phyloP scores from a whole-genome alignment of 768 basidiomycete genomes.

The Sporobolomyces roseus region DNA sequence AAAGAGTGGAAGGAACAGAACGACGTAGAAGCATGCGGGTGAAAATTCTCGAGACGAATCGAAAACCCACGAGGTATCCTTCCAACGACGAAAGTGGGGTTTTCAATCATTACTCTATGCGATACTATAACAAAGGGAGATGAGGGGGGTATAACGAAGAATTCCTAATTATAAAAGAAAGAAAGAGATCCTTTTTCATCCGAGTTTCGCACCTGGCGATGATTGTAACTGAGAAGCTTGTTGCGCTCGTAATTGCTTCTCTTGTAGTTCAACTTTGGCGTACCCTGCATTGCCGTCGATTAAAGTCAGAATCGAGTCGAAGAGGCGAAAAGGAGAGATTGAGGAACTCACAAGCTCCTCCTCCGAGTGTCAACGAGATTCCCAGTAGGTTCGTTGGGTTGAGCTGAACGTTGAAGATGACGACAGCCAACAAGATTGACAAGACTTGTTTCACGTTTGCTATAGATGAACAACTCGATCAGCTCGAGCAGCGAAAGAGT shows the following conservation, averaged over 20 bases:
- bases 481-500: not conserved
- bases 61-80: no score
- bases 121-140: no score
- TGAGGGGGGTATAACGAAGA: not conserved
- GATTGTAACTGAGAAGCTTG: not conserved
- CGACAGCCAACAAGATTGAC: conserved; percentile 56
- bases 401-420: conserved; percentile 77
- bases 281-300: conserved; percentile 30
- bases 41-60: no score
- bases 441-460: conserved; percentile 46
- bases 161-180: not conserved
- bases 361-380: conserved; percentile 74
- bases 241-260: conserved; percentile 31
- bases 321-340: not conserved
- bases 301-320: not conserved
- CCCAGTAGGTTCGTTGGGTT: conserved; percentile 74
- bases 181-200: not conserved
- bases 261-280: conserved; percentile 38
- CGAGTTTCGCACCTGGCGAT: conserved; percentile 12
- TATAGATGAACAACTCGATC: not conserved
- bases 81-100: no score
- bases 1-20: not conserved
- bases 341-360: conserved; percentile 60
- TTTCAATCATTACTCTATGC: no score
- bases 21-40: conserved; percentile 2